Conservation (phyloP, 768 basidiomycete species). For the Cubamyces lactineus region DNA sequence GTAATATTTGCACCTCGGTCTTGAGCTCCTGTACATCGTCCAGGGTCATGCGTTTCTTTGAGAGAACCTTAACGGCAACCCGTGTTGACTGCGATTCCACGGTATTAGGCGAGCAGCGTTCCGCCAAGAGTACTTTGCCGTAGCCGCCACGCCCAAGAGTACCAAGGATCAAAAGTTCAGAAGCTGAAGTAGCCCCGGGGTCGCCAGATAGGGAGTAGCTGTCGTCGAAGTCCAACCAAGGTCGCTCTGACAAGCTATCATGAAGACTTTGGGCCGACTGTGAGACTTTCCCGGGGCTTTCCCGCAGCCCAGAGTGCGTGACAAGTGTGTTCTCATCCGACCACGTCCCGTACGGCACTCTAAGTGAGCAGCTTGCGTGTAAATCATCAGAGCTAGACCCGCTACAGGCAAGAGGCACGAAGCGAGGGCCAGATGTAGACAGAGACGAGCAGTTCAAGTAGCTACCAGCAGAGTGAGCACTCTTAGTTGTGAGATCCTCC, state of each 20-base stretch:
- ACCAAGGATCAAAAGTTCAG: conserved; percentile 10
- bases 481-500: background rate
- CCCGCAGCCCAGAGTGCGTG: background rate
- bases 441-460: background rate
- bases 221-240: conserved; percentile 9
- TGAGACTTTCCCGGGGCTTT: background rate
- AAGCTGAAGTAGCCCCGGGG: background rate
- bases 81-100: too few relatives aligned
- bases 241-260: background rate
- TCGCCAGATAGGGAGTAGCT: background rate
- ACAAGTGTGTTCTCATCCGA: background rate
- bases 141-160: conserved; percentile 24
- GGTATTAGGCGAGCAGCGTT: background rate
- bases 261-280: background rate
- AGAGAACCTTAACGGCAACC: conserved; percentile 22
- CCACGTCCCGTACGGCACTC: background rate
- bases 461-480: background rate
- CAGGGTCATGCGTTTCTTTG: conserved; percentile 10
- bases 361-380: background rate
- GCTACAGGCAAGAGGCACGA: too few relatives aligned
- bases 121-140: conserved; percentile 25
- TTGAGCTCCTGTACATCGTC: conserved; percentile 20
- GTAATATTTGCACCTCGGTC: conserved; percentile 12
- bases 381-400: background rate
- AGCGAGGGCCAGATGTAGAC: too few relatives aligned